Conservation (phyloP, 257 asterid genomes). For the Apocynum venetum region DNA sequence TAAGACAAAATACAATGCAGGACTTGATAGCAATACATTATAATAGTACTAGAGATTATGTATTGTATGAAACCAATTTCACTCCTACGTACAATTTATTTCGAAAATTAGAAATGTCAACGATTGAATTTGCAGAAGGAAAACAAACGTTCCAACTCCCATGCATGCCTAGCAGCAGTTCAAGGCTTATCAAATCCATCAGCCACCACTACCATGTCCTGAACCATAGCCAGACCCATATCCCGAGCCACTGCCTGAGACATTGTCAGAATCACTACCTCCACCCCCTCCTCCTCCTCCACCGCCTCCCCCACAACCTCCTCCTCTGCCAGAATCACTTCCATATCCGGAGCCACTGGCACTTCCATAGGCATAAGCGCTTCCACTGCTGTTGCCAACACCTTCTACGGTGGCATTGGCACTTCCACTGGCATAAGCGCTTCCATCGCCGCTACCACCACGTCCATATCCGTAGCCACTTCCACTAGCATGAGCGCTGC, state of each 20-base stretch:
- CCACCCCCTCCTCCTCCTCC: slow-evolving; percentile 26
- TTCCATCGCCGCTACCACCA: too few species aligned
- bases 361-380: too few species aligned
- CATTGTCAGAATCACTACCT: slow-evolving; percentile 17
- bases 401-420: too few species aligned
- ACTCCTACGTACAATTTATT: slow-evolving; percentile 7
- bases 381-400: too few species aligned
- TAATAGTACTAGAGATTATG: neutral
- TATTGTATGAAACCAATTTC: neutral
- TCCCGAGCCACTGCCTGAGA: slow-evolving; percentile 23
- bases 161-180: slow-evolving; percentile 8
- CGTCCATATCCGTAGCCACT: too few species aligned
- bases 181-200: slow-evolving; percentile 32
- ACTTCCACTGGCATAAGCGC: too few species aligned
- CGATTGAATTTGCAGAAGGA: neutral
- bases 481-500: too few species aligned
- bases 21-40: neutral
- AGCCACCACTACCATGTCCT: slow-evolving; percentile 21
- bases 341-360: neutral
- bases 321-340: slow-evolving; percentile 33
- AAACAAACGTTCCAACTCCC: neutral
- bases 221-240: slow-evolving; percentile 29
- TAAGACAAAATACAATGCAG: neutral
- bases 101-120: neutral
- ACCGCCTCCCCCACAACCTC: slow-evolving; percentile 19